Percentiles rank a stretch among this genome's conserved stretches.
Conservation (phyloP, 1,284 basidiomycete species). For the Sporisorium iseilematis-ciliati region DNA sequence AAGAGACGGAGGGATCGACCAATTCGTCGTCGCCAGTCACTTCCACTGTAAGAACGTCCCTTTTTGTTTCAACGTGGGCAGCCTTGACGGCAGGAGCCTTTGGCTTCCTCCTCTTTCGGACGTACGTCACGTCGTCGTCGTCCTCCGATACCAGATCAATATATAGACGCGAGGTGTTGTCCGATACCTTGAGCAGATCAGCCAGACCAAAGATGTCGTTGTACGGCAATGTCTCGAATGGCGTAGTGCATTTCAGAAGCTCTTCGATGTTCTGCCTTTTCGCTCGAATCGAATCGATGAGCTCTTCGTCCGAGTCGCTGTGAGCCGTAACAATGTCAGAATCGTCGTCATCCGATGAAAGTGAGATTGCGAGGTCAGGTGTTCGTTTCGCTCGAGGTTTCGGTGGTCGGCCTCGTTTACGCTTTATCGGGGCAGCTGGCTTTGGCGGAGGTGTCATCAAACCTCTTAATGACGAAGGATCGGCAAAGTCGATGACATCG, state of each 20-base stretch:
- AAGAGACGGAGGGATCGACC: too few species aligned
- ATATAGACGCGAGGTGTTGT: constrained; percentile 30
- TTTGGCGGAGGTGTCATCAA: neutral
- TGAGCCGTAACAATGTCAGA: constrained; percentile 31
- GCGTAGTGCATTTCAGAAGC: constrained; percentile 31
- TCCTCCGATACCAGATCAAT: constrained; percentile 46
- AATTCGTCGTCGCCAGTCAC: too few species aligned
- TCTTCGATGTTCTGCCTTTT: constrained; percentile 51
- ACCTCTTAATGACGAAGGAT: constrained; percentile 11
- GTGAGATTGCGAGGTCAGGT: constrained; percentile 13
- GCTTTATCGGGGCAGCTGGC: neutral
- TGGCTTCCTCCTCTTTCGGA: constrained; percentile 1
- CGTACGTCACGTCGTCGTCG: too few species aligned
- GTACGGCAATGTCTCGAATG: constrained; percentile 48
- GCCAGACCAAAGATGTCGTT: constrained; percentile 47
- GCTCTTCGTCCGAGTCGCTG: constrained; percentile 48
- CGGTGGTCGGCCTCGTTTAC: neutral
- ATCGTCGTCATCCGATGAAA: constrained; percentile 36
- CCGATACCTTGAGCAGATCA: constrained; percentile 30
- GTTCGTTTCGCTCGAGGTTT: neutral
- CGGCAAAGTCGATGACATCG: constrained; percentile 42
- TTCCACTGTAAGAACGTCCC: too few species aligned
- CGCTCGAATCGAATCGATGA: constrained; percentile 26
- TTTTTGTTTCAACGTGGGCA: too few species aligned
- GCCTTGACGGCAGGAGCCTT: too few species aligned